phyloP scores from a whole-genome alignment of 129 eudicot species.

The Flaveria trinervia region DNA sequence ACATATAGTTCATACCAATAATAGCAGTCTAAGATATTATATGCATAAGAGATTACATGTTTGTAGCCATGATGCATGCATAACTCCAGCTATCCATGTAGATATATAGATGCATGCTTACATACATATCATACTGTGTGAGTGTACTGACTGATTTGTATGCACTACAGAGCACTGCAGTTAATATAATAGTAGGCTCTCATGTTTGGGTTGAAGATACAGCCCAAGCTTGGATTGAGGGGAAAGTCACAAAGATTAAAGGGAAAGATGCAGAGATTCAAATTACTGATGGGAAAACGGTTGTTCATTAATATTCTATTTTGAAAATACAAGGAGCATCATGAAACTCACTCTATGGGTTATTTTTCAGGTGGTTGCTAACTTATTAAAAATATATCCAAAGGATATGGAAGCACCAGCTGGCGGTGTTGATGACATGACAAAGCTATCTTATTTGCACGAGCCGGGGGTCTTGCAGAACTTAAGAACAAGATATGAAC shows the following conservation, averaged over 20 bases:
- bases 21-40: not conserved
- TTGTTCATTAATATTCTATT: slow-evolving; percentile 17
- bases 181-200: slow-evolving; percentile 82
- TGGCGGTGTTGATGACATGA: slow-evolving; percentile 99
- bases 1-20: not conserved
- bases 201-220: slow-evolving; percentile 95
- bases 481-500: slow-evolving; percentile 83
- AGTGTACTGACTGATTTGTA: slow-evolving; percentile 24
- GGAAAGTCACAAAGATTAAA: slow-evolving; percentile 65
- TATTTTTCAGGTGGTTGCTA: slow-evolving; percentile 64
- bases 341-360: slow-evolving; percentile 10
- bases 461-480: slow-evolving; percentile 95
- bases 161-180: slow-evolving; percentile 69
- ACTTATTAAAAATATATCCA: slow-evolving; percentile 79
- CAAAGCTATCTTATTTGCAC: slow-evolving; percentile 88
- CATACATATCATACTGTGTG: not conserved
- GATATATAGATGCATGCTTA: not conserved
- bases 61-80: not conserved
- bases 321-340: not conserved
- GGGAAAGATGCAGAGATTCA: slow-evolving; percentile 71
- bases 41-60: not conserved
- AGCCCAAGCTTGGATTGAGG: slow-evolving; percentile 77
- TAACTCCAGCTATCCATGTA: no score
- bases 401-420: slow-evolving; percentile 96
- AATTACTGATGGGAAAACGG: slow-evolving; percentile 70